Conservation (phyloP, 208 protist genomes). For the Wallacemonas sp. region DNA sequence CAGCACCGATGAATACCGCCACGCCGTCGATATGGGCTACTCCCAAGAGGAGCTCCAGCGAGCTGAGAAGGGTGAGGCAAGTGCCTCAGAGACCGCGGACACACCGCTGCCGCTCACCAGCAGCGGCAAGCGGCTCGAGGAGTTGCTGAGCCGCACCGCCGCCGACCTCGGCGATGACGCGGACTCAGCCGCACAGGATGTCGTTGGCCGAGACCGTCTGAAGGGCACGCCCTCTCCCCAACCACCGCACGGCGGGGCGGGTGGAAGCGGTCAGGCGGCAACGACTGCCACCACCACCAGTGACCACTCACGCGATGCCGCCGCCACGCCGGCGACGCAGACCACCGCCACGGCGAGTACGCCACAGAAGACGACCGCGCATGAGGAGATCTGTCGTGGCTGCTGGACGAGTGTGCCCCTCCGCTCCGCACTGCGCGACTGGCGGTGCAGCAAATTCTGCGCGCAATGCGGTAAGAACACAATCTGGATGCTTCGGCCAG, state of each 20-base stretch:
- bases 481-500: conserved; percentile 68
- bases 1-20: conserved; percentile 81
- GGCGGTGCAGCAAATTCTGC: conserved; percentile 77
- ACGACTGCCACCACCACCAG: conserved; percentile 17
- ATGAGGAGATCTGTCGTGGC: conserved; percentile 65
- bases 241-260: no score
- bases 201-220: not conserved
- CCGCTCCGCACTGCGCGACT: conserved; percentile 43
- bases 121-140: conserved; percentile 31
- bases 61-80: conserved; percentile 26
- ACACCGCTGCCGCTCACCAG: not conserved
- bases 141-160: conserved; percentile 39
- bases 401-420: conserved; percentile 47
- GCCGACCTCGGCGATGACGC: not conserved
- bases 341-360: not conserved
- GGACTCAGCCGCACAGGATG: conserved; percentile 1
- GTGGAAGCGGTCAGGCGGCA: not conserved
- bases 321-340: conserved; percentile 1
- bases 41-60: conserved; percentile 70
- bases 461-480: conserved; percentile 54
- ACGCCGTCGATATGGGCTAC: conserved; percentile 77
- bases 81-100: not conserved
- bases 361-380: conserved; percentile 7
- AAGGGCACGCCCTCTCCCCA: not conserved
- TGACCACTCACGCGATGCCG: no score